phyloP scores from a whole-genome alignment of 352 stramenopile species.

The Phytophthora pinifolia region DNA sequence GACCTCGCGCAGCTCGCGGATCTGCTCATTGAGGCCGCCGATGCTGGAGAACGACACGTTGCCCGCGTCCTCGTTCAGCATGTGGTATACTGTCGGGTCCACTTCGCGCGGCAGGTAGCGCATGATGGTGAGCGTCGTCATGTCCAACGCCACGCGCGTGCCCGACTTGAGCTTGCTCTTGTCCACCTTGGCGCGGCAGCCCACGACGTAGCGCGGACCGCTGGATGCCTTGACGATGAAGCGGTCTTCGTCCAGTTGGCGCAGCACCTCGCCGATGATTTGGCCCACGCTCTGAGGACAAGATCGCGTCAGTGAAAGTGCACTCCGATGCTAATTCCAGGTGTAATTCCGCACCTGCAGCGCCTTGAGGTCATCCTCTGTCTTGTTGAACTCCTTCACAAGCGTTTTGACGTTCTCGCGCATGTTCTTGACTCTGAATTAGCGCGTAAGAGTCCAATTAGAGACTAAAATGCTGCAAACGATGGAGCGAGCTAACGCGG shows the following conservation, averaged over 20 bases:
- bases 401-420: conserved; percentile 95
- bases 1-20: conserved; percentile 95
- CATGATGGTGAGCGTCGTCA: conserved; percentile 99
- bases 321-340: not conserved
- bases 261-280: conserved; percentile 99
- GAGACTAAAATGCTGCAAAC: conserved; percentile 6
- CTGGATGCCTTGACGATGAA: conserved; percentile 99
- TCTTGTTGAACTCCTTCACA: conserved; percentile 98
- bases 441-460: conserved; percentile 5
- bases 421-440: conserved; percentile 94
- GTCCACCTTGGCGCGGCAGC: conserved; percentile 94
- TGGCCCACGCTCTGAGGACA: conserved; percentile 94
- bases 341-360: conserved; percentile 52
- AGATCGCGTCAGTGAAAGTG: conserved; percentile 9
- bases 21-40: conserved; percentile 99
- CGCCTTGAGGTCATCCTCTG: conserved; percentile 98
- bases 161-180: conserved; percentile 97
- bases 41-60: conserved; percentile 98
- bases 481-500: conserved; percentile 12
- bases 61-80: conserved; percentile 98
- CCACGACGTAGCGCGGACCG: conserved; percentile 98
- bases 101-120: conserved; percentile 97
- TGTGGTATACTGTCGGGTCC: conserved; percentile 99
- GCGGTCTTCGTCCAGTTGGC: conserved; percentile 96
- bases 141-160: conserved; percentile 98